Conservation (phyloP, 768 basidiomycete species). For the Tulasnella calospora region DNA sequence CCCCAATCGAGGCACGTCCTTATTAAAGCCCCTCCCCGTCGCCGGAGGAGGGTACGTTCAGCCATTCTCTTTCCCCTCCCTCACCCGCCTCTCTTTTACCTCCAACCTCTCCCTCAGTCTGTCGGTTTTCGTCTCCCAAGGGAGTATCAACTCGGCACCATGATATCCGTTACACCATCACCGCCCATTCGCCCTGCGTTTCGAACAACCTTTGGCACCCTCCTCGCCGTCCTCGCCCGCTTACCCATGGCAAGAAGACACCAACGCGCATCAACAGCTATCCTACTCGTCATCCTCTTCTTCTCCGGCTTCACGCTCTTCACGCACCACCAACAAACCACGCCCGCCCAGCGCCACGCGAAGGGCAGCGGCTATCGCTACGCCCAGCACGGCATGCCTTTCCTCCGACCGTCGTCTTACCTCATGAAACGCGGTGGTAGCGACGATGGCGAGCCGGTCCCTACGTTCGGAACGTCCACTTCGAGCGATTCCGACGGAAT, state of each 20-base stretch:
- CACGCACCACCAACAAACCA: neutral
- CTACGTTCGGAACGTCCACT: neutral
- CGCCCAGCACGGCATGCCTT: neutral
- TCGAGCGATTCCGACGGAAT: neutral
- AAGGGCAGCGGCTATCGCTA: neutral
- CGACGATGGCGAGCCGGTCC: neutral
- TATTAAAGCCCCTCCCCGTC: neutral
- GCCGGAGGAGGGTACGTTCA: neutral
- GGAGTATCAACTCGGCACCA: neutral
- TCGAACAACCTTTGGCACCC: slow-evolving; percentile 12
- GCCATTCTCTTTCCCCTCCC: neutral
- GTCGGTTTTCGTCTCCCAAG: neutral
- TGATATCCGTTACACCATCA: neutral
- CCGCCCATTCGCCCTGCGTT: neutral
- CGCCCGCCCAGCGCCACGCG: neutral
- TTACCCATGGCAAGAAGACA: slow-evolving; percentile 8
- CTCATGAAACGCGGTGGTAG: neutral
- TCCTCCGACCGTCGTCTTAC: slow-evolving; percentile 10
- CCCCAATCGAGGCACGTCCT: neutral
- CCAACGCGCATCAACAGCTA: slow-evolving; percentile 10
- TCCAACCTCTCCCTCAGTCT: neutral
- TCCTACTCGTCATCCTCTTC: slow-evolving; percentile 15
- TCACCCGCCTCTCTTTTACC: neutral
- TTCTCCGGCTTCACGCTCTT: slow-evolving; percentile 17
- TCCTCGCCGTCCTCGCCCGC: neutral